phyloP scores from a whole-genome alignment of 1,284 basidiomycete species.

The Puccinia coronata region DNA sequence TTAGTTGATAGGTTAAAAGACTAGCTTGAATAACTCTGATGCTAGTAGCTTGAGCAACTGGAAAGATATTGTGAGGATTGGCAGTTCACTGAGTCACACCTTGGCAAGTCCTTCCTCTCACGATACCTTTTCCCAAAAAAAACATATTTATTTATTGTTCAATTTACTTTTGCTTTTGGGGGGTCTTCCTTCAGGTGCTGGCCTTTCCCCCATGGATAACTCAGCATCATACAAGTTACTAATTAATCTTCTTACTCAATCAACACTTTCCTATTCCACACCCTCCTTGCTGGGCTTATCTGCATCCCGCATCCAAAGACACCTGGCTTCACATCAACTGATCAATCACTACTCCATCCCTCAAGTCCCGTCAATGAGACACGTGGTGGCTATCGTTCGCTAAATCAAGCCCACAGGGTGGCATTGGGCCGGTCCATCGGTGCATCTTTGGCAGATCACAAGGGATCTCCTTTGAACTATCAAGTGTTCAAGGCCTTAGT shows the following conservation, averaged over 20 bases:
- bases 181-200: neutral
- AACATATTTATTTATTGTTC: too few species aligned
- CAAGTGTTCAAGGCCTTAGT: slow-evolving; percentile 8
- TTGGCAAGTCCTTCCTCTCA: slow-evolving; percentile 10
- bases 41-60: slow-evolving; percentile 11
- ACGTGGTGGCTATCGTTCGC: slow-evolving; percentile 1
- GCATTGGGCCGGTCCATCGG: neutral
- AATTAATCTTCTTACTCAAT: neutral
- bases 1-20: slow-evolving; percentile 30
- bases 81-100: slow-evolving; percentile 47
- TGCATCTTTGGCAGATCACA: neutral
- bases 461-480: slow-evolving; percentile 28
- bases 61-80: slow-evolving; percentile 44
- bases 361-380: slow-evolving; percentile 24
- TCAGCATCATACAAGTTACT: slow-evolving; percentile 1
- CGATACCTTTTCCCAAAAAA: neutral
- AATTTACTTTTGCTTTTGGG: neutral
- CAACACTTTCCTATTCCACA: slow-evolving; percentile 6
- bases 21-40: slow-evolving; percentile 41
- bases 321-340: slow-evolving; percentile 1
- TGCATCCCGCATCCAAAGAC: neutral
- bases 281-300: slow-evolving; percentile 4
- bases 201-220: slow-evolving; percentile 1
- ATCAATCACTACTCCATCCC: neutral
- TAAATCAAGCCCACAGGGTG: neutral